Evolutionary conservation across 495 filamentous ascomycete species (phyloP), one percentile per base, ranked within the genome.

Genomic region (Aspergillus haitiensis): DNA sequence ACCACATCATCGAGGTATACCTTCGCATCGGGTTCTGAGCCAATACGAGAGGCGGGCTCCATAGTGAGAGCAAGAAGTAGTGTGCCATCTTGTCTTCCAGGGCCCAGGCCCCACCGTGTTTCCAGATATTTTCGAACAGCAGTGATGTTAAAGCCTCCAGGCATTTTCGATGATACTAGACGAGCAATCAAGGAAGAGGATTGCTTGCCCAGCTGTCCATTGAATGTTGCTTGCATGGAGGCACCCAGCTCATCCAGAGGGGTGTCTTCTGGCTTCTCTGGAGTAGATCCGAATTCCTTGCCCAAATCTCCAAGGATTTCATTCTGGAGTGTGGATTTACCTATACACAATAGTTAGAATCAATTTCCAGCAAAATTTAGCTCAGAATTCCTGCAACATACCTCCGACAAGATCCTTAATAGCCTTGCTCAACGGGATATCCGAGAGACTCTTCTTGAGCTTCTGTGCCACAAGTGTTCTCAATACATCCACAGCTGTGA

Each of bases 331-430:
- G 93, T 97, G 6, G 93, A 97, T 83, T 97, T 97, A 65, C 92
- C 92, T 94, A 65, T 39, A 21, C 44, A 42, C 65, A 53, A 42
- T 18, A 51, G 42, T 9, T 59, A 42, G 45, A 33, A 45, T 42
- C 33, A 1, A 5, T 18, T 27, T 21, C 31, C 4, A 9, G 12
- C 18, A 34, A 18, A 45, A 32, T 27, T 33, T 3, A n/a, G 27
- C 7, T 51, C 11, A 15, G 3, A 6, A 31, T 12, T 42, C 21
- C 21, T 27, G 21, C 21, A 27, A 81, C 89, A 78, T 80, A 93
- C 94, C 94, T 79, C 94, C 95, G 64, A 99, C 94, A 40, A 99
- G 78, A 78, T 99, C 94, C 72, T 99, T 99, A 77, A 99, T 97
- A 15, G 95, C 95, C 74, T 98, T 99, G 77, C 85, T 90, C 64